phyloP scores from a whole-genome alignment of 495 filamentous ascomycete species.

The Hyaloscypha bicolor region DNA sequence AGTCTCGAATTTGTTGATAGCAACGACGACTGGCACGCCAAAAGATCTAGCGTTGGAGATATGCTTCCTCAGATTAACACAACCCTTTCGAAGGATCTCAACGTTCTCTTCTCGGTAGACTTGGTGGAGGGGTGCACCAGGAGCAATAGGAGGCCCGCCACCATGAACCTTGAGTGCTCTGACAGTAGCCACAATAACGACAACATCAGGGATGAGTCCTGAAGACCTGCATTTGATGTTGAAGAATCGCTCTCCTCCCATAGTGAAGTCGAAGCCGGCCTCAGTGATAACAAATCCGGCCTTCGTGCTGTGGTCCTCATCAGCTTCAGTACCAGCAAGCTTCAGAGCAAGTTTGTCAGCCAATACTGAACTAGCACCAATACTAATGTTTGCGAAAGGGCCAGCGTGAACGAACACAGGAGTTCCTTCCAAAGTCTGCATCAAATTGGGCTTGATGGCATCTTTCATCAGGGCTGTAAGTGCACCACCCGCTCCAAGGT shows the following conservation, averaged over 20 bases:
- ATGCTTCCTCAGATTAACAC: slow-evolving; percentile 93
- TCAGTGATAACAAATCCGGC: slow-evolving; percentile 96
- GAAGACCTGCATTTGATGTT: slow-evolving; percentile 99
- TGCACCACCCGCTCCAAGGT: slow-evolving; percentile 90
- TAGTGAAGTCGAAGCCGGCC: slow-evolving; percentile 98
- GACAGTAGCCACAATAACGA: slow-evolving; percentile 94
- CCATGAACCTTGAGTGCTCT: slow-evolving; percentile 96
- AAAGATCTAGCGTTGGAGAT: slow-evolving; percentile 85
- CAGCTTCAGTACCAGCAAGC: slow-evolving; percentile 91
- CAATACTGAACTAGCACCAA: slow-evolving; percentile 91
- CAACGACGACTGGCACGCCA: slow-evolving; percentile 94
- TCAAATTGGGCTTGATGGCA: slow-evolving; percentile 97
- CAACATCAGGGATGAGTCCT: slow-evolving; percentile 86
- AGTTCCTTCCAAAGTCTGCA: slow-evolving; percentile 97
- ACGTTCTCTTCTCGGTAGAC: slow-evolving; percentile 93
- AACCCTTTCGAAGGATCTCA: slow-evolving; percentile 84
- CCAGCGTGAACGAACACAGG: slow-evolving; percentile 97
- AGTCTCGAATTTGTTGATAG: slow-evolving; percentile 93
- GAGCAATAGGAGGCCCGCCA: slow-evolving; percentile 87
- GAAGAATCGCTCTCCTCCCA: slow-evolving; percentile 99
- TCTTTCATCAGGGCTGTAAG: slow-evolving; percentile 95
- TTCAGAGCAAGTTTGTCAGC: slow-evolving; percentile 96
- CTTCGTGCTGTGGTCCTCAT: slow-evolving; percentile 84
- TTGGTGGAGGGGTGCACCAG: slow-evolving; percentile 78
- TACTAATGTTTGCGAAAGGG: slow-evolving; percentile 97